Conservation (phyloP, 169 alveolate species). For the Theileria annulata region DNA sequence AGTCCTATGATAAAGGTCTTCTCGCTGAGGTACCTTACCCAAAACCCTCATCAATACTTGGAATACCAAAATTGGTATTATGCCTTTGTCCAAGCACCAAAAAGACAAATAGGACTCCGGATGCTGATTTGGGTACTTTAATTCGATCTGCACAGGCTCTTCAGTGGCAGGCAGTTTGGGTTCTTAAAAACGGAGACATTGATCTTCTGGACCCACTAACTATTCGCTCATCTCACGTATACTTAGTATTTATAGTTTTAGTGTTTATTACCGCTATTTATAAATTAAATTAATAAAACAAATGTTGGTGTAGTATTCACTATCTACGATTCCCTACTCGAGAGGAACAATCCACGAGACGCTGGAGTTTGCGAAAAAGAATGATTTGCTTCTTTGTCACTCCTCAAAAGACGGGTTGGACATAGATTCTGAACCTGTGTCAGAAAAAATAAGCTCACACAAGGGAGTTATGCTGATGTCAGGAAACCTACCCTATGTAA, state of each 20-base stretch:
- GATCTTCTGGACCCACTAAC: slow-evolving; percentile 65
- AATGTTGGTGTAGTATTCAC: slow-evolving; percentile 34
- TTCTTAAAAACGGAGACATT: slow-evolving; percentile 48
- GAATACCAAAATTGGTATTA: slow-evolving; percentile 50
- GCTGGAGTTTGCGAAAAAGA: slow-evolving; percentile 51
- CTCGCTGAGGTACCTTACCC: slow-evolving; percentile 68
- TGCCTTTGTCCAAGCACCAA: slow-evolving; percentile 56
- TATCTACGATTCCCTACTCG: slow-evolving; percentile 59
- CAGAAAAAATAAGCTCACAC: slow-evolving; percentile 24
- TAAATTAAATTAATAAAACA: background rate
- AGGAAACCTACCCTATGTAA: slow-evolving; percentile 56
- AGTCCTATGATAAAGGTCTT: slow-evolving; percentile 54
- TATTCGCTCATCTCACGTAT: slow-evolving; percentile 66
- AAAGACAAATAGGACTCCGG: slow-evolving; percentile 14
- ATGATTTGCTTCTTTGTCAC: slow-evolving; percentile 34
- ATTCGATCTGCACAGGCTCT: slow-evolving; percentile 68
- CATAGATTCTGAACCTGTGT: slow-evolving; percentile 31
- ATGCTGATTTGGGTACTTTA: slow-evolving; percentile 35
- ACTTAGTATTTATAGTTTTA: background rate
- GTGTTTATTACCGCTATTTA: background rate
- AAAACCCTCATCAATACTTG: slow-evolving; percentile 47
- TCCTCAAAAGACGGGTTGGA: slow-evolving; percentile 35
- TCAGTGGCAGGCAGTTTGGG: slow-evolving; percentile 68
- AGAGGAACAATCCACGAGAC: slow-evolving; percentile 41
- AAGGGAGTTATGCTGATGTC: slow-evolving; percentile 50